These are phyloP conservation scores for Claviceps arundinis DNA, from an alignment of 2,329 filamentous ascomycete genomes.

Conservation along the genomic window DNA sequence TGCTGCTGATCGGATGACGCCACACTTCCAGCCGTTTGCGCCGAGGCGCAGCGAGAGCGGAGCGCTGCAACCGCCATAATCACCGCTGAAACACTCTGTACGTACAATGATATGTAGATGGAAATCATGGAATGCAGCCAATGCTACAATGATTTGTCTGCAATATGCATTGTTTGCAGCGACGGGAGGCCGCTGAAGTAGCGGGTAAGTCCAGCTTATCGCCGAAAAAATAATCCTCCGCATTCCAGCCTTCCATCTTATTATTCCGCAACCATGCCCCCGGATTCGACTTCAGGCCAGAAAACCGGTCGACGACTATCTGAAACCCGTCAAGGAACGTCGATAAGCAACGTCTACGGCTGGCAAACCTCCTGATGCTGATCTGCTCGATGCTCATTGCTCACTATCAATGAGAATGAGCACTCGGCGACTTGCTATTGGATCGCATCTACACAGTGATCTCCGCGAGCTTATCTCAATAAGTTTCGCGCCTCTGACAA, in stretches of 20 bases:
- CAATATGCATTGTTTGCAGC: background rate
- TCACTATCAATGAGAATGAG: background rate
- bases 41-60: background rate
- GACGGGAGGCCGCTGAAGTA: background rate
- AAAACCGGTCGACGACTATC: too few relatives aligned
- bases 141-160: background rate
- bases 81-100: background rate
- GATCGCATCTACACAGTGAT: background rate
- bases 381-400: background rate
- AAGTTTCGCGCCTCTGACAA: background rate
- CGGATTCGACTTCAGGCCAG: too few relatives aligned
- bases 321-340: too few relatives aligned
- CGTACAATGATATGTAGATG: background rate
- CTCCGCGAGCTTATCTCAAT: background rate
- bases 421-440: background rate
- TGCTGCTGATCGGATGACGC: background rate
- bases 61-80: conserved; percentile 1
- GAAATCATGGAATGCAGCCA: background rate
- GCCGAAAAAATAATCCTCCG: background rate
- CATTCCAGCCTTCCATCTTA: background rate
- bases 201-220: background rate
- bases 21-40: background rate
- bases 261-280: too few relatives aligned
- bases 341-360: too few relatives aligned
- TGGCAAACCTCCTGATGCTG: background rate